phyloP scores from a whole-genome alignment of 805 yeast genomes.

The Lipomyces starkeyi region DNA sequence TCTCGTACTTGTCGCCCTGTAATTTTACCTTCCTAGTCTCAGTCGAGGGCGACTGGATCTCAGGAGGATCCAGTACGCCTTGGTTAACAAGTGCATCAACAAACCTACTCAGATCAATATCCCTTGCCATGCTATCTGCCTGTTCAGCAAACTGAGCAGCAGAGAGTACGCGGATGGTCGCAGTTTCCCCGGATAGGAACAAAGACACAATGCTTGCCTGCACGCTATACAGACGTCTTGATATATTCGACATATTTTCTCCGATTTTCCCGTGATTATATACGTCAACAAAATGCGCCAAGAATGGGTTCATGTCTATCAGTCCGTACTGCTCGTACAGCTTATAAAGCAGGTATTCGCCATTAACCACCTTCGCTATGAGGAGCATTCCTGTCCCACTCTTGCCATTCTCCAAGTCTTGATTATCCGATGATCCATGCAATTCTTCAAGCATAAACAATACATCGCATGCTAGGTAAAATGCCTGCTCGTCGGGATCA shows the following conservation, averaged over 20 bases:
- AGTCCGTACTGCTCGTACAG: conserved; percentile 28
- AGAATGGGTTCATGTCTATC: conserved; percentile 32
- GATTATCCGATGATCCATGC: background rate
- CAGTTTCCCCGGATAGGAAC: conserved; percentile 20
- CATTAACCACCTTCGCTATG: conserved; percentile 24
- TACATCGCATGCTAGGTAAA: conserved; percentile 28
- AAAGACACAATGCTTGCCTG: conserved; percentile 27
- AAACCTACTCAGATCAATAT: conserved; percentile 24
- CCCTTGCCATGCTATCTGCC: conserved; percentile 15
- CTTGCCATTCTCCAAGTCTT: background rate
- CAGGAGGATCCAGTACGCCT: conserved; percentile 31
- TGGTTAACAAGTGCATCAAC: conserved; percentile 29
- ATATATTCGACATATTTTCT: background rate
- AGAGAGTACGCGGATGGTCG: conserved; percentile 3
- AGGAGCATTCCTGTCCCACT: background rate
- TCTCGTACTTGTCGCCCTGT: conserved; percentile 3
- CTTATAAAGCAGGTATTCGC: conserved; percentile 28
- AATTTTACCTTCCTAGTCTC: background rate
- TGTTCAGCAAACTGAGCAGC: conserved; percentile 9
- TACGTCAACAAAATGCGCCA: conserved; percentile 28
- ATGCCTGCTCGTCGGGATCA: conserved; percentile 28
- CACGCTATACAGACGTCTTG: conserved; percentile 8
- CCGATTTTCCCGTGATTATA: conserved; percentile 14
- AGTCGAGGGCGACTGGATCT: background rate
- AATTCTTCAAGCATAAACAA: conserved; percentile 25